phyloP scores from a whole-genome alignment of 2,329 filamentous ascomycete species.

The Kalaharituber pfeilii region DNA sequence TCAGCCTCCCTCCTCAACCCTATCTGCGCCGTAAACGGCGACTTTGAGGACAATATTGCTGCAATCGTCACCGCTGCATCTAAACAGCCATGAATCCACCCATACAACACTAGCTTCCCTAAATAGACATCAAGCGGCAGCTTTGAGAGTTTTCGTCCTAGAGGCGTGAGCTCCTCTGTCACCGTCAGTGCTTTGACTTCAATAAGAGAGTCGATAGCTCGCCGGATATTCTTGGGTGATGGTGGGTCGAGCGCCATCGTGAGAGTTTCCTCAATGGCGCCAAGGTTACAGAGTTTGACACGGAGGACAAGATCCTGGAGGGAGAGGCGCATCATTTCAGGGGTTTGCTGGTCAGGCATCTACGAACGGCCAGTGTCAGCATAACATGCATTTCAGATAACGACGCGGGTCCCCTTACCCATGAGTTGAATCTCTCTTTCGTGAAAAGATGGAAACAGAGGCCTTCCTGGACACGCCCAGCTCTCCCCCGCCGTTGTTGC shows the following conservation, averaged over 20 bases:
- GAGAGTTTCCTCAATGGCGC: conserved; percentile 78
- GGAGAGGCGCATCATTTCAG: conserved; percentile 86
- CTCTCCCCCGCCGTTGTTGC: conserved; percentile 82
- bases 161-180: conserved; percentile 64
- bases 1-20: conserved; percentile 70
- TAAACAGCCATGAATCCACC: conserved; percentile 72
- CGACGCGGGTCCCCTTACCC: conserved; percentile 26
- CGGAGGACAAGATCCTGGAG: conserved; percentile 88
- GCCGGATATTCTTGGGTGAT: conserved; percentile 75
- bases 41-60: conserved; percentile 85
- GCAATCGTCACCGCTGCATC: conserved; percentile 85
- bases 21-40: conserved; percentile 76
- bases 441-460: conserved; percentile 95
- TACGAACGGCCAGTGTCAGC: conserved; percentile 23
- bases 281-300: conserved; percentile 93
- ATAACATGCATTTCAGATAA: neutral
- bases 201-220: conserved; percentile 79
- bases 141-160: conserved; percentile 73
- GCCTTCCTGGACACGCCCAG: conserved; percentile 86
- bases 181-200: conserved; percentile 63
- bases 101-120: conserved; percentile 78
- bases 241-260: conserved; percentile 78
- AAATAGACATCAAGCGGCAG: conserved; percentile 86
- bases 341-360: conserved; percentile 84
- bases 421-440: conserved; percentile 64